A percentile compares a stretch with the other conserved stretches of the same genome.
Evolutionary conservation across 331 rosid genomes (phyloP).

Genomic region (Arachis monticola): DNA sequence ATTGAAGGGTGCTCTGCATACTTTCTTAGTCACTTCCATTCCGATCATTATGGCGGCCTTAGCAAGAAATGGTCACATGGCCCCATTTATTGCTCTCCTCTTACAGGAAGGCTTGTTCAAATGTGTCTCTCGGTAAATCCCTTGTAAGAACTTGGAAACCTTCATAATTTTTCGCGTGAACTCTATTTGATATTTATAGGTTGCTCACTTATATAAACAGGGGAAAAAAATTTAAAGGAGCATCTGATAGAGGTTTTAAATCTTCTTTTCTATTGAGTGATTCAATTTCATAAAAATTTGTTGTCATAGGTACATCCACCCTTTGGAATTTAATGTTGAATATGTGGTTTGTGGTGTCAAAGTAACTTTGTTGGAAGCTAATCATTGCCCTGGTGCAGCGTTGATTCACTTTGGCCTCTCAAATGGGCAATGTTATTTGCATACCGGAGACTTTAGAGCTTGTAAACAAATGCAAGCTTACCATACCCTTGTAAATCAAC

Average conservation of each 20-base stretch:
- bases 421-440: constrained; percentile 56
- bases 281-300: constrained; percentile 8
- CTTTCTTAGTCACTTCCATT: constrained; percentile 60
- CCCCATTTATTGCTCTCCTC: constrained; percentile 59
- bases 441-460: constrained; percentile 66
- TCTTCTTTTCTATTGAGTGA: constrained; percentile 29
- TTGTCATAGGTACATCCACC: constrained; percentile 48
- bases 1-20: constrained; percentile 56
- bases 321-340: constrained; percentile 51
- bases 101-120: constrained; percentile 51
- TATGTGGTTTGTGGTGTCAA: constrained; percentile 50
- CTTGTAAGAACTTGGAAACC: constrained; percentile 41
- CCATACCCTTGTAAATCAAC: constrained; percentile 46
- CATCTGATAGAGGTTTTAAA: background rate
- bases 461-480: constrained; percentile 52
- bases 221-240: background rate
- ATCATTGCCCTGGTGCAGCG: constrained; percentile 69
- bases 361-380: constrained; percentile 61
- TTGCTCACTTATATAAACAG: constrained; percentile 6
- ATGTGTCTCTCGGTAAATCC: constrained; percentile 59
- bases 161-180: background rate
- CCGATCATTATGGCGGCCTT: constrained; percentile 63
- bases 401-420: constrained; percentile 55
- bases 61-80: constrained; percentile 65
- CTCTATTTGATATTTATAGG: constrained; percentile 8